Base-by-base conservation (phyloP, 2,329 filamentous ascomycete genomes). In the Alternaria sp. region DNA sequence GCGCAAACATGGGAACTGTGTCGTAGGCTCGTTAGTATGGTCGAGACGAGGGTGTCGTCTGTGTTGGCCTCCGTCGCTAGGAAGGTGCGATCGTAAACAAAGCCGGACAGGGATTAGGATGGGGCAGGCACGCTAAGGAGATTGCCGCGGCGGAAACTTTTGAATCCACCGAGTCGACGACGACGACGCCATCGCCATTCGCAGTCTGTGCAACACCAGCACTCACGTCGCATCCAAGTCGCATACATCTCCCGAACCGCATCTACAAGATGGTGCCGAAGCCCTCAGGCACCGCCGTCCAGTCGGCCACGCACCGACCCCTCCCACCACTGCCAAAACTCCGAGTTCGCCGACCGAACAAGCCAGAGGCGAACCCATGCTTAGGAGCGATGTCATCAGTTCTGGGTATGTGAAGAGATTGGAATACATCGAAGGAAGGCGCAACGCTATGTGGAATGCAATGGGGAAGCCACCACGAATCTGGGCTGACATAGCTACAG, bases 301-400 rank as follows among this genome's bases (percentile, higher is more conserved):
- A 78, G 67, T 76, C 79, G 60, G 75, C 73, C 68, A 80, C 80
- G 23, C 77, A 81, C 62, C 83, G 85, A 43, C 84, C 84, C 66
- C 82, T 89, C 14, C 87, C 87, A 41, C 87, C 87, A 20, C 82
- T 89, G 4, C 86, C 84, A 6, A 88, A 89, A 75, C 85, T 92
- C 61, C 87, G 88, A 72, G 85, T 92, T 54, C 86, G 87, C 69
- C 84, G 86, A 70, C 89, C 90, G 54, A 89, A 91, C 72, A 84
- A 86, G 71, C 81, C 86, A 67, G 85, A 89, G 72, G 80, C 82
- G 66, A 91, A 90, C 76, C 87, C 89, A 58, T 92, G 90, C 74
- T 77, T 90, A 54, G 85, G 86, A 15, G 82, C 89, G 47, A 92
- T 92, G 90, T 86, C 85, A 55, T 86, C 87, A 56, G 87, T 91